Base-by-base conservation (phyloP, 2,329 filamentous ascomycete species). In the Atkinsonella texensis region DNA sequence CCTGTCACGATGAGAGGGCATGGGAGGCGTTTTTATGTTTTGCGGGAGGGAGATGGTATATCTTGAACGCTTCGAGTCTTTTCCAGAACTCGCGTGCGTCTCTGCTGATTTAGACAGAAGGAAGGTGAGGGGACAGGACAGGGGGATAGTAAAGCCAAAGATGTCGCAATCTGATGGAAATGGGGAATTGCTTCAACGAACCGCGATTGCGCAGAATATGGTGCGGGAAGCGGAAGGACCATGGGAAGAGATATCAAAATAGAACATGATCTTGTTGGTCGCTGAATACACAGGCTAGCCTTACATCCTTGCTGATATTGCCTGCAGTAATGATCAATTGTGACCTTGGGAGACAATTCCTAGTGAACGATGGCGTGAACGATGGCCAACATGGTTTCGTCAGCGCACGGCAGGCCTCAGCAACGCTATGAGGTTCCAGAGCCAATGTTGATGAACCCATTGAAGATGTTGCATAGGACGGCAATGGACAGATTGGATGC, bases 1-100 rank as follows among this genome's bases (percentile, higher is more conserved):
- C 45, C 51, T 56, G 53, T 57, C 50, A 54, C 47, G 52, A 48
- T 49, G 56, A 49, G 54, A 53, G 54, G 54, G 55, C 57, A 58
- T 55, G 53, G 49, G 31, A 44, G 51, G 53, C 53, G 53, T 54
- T 51, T 15, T 28, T 31, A n/a, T 32, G 17, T 42, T 47, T 50
- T 39, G 51, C 44, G 17, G 20, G 46, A 17, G 38, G 18, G 31
- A 28, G 18, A 23, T 23, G 32, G 42, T 9, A 46, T 9, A 38
- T 15, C 2, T 38, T 15, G 35, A 18, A 23, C 13, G 28, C 12
- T 13, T 38, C 31, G 17, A 23, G 11, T 45, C 18, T 28, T 38
- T 18, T 31, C 31, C 28, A 5, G 8, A 13, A 17, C 15, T 11
- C 39, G 18, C 47, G 39, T 12, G 39, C 17, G 17, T 15, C 28